These are phyloP conservation scores for Noccaea bulbosa DNA, from an alignment of 345 rosid species.

Conservation along the genomic window DNA sequence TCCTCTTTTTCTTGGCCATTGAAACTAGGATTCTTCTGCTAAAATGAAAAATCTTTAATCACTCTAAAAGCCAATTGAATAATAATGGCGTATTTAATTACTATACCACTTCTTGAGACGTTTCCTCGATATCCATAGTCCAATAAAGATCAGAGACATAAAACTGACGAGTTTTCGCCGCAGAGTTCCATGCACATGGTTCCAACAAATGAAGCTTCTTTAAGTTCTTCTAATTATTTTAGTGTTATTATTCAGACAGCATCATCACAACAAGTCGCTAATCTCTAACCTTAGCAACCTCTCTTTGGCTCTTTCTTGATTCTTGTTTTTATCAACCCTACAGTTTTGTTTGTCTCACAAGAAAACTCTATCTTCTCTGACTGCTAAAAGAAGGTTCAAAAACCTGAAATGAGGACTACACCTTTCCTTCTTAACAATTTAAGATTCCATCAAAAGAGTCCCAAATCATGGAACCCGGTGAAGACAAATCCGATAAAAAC, in stretches of 20 bases:
- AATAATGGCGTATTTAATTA: conserved; percentile 10
- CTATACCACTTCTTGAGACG: conserved; percentile 24
- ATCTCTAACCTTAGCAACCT: not conserved
- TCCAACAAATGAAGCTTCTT: conserved; percentile 42
- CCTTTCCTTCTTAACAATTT: not conserved
- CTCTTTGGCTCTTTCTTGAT: not conserved
- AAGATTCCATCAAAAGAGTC: conserved; percentile 41
- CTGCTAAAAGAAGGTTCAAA: not conserved
- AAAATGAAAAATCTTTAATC: not conserved
- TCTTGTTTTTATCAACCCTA: not conserved
- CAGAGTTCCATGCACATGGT: conserved; percentile 38
- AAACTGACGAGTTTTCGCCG: conserved; percentile 19
- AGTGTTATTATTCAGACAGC: not conserved
- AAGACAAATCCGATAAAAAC: conserved; percentile 73
- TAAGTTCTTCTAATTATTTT: not conserved
- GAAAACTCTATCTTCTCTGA: not conserved
- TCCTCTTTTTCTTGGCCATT: conserved; percentile 38
- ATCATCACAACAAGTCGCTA: not conserved
- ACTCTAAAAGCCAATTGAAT: conserved; percentile 3
- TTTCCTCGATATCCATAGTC: conserved; percentile 39
- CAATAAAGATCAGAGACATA: conserved; percentile 12
- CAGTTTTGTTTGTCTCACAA: conserved; percentile 11
- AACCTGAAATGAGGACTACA: not conserved
- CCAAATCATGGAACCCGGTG: conserved; percentile 64
- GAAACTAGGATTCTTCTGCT: conserved; percentile 40